Base-by-base conservation (phyloP, 164 flowering plant genomes). In the Berberis vulgaris region DNA sequence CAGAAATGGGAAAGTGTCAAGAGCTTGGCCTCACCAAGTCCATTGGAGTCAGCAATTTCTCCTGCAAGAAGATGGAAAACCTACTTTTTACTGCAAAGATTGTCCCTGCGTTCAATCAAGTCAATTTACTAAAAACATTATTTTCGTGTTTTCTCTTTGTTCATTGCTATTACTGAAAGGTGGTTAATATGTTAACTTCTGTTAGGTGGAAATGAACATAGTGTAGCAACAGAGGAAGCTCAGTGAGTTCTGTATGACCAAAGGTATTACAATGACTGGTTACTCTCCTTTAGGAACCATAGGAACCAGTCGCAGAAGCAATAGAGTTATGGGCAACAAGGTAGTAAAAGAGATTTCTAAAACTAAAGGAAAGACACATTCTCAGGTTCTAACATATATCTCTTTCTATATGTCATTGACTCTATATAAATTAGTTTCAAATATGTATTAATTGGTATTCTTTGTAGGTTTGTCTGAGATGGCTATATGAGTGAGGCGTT, bases 1-100 rank as follows among this genome's bases (percentile, higher is more conserved):
- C 43, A 67, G 74, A 65, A 38, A 73, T 76, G 79, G 79, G 73
- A 65, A 70, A 79, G 54, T 79, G 80, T 59, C 72, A 78, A 43
- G 67, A 50, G 12, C 66, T 72, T n/a, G 80, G 81, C 43, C 75
- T 79, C 41, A 63, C 80, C 1, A 79, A 79, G 52, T 65, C 77
- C 42, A 82, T 82, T 38, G 85, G 85, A 1, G 77, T 82, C 13
- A 26, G 26, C 26, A 26, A 26, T 26, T 26, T 26, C 26, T 26
- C 26, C 26, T 0, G 26, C 26, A 26, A 26, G 26, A 26, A 26
- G 0, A 26, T 26, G 26, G 26, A 26, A 26, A 26, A 26, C 26
- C 26, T 26, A 26, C 26, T 26, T 26, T 0, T 26, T 26, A 26
- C 26, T 26, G 26, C 26, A 26, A 26, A 26, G 26, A 26, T 26